These are phyloP conservation scores for Phaeolepiota aurea DNA, from an alignment of 768 basidiomycete species.

Conservation along the genomic window DNA sequence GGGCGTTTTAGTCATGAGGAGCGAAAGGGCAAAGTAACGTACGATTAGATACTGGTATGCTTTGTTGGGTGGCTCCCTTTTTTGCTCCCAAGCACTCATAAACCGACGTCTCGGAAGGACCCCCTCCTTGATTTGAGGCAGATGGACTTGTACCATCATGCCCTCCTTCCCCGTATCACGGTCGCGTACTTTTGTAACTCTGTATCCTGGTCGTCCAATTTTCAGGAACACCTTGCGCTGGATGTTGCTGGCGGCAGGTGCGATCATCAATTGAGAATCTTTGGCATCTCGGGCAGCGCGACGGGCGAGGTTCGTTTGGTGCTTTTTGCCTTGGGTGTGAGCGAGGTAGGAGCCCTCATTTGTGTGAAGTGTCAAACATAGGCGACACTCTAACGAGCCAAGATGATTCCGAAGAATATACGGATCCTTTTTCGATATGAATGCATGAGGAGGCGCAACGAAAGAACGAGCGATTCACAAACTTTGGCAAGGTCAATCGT, in stretches of 20 bases:
- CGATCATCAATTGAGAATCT: constrained; percentile 85
- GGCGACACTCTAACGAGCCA: constrained; percentile 95
- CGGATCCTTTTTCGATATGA: constrained; percentile 57
- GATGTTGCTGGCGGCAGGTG: constrained; percentile 69
- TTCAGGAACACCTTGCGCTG: constrained; percentile 95
- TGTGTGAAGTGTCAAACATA: constrained; percentile 97
- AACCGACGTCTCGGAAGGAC: constrained; percentile 83
- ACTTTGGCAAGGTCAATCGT: constrained; percentile 98
- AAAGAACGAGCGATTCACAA: constrained; percentile 11
- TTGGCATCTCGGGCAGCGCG: constrained; percentile 97
- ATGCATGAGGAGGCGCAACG: not conserved
- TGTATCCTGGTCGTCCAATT: constrained; percentile 91
- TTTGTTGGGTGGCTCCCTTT: constrained; percentile 89
- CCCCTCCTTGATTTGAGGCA: constrained; percentile 87
- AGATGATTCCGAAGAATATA: constrained; percentile 98
- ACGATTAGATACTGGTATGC: constrained; percentile 97
- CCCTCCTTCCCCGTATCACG: constrained; percentile 87
- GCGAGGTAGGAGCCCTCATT: constrained; percentile 99
- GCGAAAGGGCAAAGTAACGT: constrained; percentile 24
- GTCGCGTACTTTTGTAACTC: constrained; percentile 95
- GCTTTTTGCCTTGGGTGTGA: constrained; percentile 99
- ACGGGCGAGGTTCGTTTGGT: constrained; percentile 95
- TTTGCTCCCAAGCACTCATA: constrained; percentile 98
- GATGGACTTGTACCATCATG: constrained; percentile 94
- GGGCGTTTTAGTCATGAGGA: constrained; percentile 16